These are phyloP conservation scores for Senna siamea DNA, from an alignment of 306 rosid genomes.

Conservation along the genomic window DNA sequence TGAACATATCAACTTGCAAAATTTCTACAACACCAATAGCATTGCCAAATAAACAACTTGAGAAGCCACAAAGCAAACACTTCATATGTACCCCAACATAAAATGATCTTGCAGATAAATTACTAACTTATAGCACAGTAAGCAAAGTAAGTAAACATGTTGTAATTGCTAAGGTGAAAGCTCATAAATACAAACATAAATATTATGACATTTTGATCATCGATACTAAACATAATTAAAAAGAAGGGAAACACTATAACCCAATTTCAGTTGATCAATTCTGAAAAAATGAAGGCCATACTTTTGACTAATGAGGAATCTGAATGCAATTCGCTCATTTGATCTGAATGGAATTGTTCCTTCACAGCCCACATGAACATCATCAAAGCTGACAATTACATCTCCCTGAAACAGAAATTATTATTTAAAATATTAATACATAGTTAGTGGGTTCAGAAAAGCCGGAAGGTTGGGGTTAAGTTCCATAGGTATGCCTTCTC, in stretches of 20 bases:
- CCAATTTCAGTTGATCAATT: constrained; percentile 4
- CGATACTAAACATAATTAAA: constrained; percentile 5
- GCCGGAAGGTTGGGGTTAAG: constrained; percentile 16
- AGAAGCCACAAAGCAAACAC: constrained; percentile 18
- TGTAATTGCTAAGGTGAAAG: constrained; percentile 23
- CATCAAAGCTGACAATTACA: constrained; percentile 94
- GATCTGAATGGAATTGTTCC: constrained; percentile 96
- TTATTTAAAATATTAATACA: constrained; percentile 30
- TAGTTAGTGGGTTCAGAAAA: constrained; percentile 9
- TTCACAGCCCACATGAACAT: constrained; percentile 81
- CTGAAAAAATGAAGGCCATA: constrained; percentile 47
- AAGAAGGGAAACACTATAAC: constrained; percentile 8
- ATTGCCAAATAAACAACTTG: constrained; percentile 15
- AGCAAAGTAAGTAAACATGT: constrained; percentile 5
- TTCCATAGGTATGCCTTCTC: constrained; percentile 13
- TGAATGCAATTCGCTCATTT: constrained; percentile 92
- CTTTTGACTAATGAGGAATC: constrained; percentile 96
- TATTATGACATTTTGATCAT: background rate
- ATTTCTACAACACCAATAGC: too few relatives aligned
- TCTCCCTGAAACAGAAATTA: constrained; percentile 76
- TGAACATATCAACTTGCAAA: constrained; percentile 28
- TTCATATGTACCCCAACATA: background rate
- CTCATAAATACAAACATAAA: constrained; percentile 8
- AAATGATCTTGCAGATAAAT: background rate
- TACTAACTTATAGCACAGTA: background rate